Conservation (phyloP, 139 green algal species). For the Chlorella sorokiniana region DNA sequence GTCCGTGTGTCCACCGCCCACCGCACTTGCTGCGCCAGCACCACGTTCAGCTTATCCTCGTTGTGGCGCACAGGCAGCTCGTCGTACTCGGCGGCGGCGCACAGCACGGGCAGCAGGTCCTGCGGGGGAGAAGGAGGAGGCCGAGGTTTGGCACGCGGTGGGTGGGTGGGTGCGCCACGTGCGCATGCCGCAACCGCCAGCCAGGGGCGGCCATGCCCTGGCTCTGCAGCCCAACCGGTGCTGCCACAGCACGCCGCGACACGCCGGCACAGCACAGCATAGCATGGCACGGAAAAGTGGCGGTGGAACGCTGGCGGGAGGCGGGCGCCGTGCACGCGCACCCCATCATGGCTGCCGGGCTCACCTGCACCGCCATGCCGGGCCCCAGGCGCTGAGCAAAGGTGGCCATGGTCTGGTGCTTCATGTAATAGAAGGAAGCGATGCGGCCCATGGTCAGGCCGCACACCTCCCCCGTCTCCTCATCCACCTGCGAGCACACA, state of each 20-base stretch:
- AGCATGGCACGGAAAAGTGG: too few species aligned
- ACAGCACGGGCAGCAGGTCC: conserved; percentile 71
- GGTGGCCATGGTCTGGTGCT: conserved; percentile 82
- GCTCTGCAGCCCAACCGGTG: too few species aligned
- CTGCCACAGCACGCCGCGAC: too few species aligned
- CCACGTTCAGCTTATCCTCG: conserved; percentile 94
- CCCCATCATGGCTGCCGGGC: conserved; percentile 23
- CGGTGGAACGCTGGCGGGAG: too few species aligned
- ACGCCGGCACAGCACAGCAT: too few species aligned
- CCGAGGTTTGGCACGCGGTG: not conserved
- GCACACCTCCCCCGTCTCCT: conserved; percentile 62
- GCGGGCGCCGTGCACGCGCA: not conserved
- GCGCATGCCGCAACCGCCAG: not conserved
- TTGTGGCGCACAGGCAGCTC: conserved; percentile 98
- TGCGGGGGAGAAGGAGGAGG: not conserved
- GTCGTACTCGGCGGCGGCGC: conserved; percentile 87
- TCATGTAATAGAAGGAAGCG: conserved; percentile 95
- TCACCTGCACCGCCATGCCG: conserved; percentile 68
- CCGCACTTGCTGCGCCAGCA: conserved; percentile 67
- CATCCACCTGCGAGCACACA: conserved; percentile 26
- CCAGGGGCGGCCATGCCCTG: not conserved
- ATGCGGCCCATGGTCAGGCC: conserved; percentile 76
- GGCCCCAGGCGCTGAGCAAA: conserved; percentile 67
- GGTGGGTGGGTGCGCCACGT: not conserved
- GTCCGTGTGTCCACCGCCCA: conserved; percentile 62